These are phyloP conservation scores for Candida nonsorbophila DNA, from an alignment of 805 yeast genomes.

Conservation along the genomic window DNA sequence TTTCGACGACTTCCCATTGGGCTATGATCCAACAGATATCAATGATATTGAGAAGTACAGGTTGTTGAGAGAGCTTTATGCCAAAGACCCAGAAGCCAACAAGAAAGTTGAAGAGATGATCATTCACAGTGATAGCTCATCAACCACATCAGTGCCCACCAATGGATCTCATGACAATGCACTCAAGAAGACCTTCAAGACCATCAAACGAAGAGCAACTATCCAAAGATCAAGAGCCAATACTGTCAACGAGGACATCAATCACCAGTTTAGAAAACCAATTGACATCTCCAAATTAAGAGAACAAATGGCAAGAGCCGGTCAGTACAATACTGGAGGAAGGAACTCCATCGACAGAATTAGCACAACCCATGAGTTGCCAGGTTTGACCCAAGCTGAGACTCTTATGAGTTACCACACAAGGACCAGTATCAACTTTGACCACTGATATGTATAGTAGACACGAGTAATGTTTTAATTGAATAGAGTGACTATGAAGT, in stretches of 20 bases:
- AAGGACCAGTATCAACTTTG: conserved; percentile 32
- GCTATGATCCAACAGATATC: conserved; percentile 50
- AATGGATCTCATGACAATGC: conserved; percentile 9
- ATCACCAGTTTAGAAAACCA: conserved; percentile 26
- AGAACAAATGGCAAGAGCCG: conserved; percentile 30
- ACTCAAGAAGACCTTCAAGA: conserved; percentile 23
- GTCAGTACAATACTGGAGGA: conserved; percentile 26
- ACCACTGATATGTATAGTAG: no score
- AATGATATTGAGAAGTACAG: conserved; percentile 38
- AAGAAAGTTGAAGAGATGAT: conserved; percentile 26
- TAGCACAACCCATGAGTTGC: conserved; percentile 41
- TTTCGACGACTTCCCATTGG: conserved; percentile 43
- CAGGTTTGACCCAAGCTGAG: conserved; percentile 47
- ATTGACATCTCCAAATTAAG: conserved; percentile 29
- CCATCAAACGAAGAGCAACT: conserved; percentile 29
- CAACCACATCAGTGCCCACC: conserved; percentile 2
- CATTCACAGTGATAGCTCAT: conserved; percentile 3
- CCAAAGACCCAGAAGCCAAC: conserved; percentile 28
- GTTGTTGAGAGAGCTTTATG: conserved; percentile 23
- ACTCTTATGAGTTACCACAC: conserved; percentile 40
- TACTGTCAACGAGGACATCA: conserved; percentile 14
- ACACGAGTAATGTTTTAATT: no score
- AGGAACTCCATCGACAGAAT: conserved; percentile 35
- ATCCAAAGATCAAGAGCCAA: conserved; percentile 18
- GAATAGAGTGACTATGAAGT: no score